Evolutionary conservation across 1,284 basidiomycete genomes (phyloP).

Genomic region (Neonothopanus nambi): DNA sequence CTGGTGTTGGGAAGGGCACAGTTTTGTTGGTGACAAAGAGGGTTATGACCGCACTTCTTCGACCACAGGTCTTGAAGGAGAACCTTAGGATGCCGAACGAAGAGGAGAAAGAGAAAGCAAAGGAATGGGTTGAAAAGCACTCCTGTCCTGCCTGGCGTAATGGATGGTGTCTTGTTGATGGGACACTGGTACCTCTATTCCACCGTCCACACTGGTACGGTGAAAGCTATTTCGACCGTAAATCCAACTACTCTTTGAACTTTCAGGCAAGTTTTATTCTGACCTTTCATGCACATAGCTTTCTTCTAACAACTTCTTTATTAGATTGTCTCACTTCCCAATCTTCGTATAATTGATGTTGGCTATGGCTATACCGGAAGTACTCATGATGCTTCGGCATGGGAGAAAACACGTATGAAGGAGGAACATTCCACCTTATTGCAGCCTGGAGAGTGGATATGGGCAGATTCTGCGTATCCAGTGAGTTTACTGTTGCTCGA

Average conservation of each 20-base stretch:
- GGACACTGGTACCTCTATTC: constrained; percentile 35
- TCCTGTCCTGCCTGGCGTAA: constrained; percentile 34
- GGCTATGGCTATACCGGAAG: constrained; percentile 9
- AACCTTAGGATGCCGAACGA: constrained; percentile 3
- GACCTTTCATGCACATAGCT: not conserved
- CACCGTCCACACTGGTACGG: constrained; percentile 32
- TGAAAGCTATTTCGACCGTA: constrained; percentile 38
- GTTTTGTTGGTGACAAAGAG: constrained; percentile 21
- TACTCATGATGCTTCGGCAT: constrained; percentile 10
- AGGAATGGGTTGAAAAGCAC: constrained; percentile 30
- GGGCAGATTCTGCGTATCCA: constrained; percentile 25
- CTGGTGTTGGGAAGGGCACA: constrained; percentile 24
- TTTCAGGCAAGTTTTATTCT: constrained; percentile 27
- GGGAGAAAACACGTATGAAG: not conserved
- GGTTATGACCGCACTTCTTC: constrained; percentile 20
- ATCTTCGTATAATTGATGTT: constrained; percentile 7
- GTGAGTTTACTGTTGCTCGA: not conserved
- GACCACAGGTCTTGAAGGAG: not conserved
- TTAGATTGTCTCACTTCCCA: constrained; percentile 8
- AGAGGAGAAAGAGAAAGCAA: constrained; percentile 24
- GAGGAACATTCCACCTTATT: constrained; percentile 12
- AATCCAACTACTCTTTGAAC: constrained; percentile 39
- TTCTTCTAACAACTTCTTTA: not conserved
- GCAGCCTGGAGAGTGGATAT: constrained; percentile 19
- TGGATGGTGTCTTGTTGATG: constrained; percentile 40